Evolutionary conservation across 345 rosid species (phyloP).

Genomic region (Microthlaspi erraticum): DNA sequence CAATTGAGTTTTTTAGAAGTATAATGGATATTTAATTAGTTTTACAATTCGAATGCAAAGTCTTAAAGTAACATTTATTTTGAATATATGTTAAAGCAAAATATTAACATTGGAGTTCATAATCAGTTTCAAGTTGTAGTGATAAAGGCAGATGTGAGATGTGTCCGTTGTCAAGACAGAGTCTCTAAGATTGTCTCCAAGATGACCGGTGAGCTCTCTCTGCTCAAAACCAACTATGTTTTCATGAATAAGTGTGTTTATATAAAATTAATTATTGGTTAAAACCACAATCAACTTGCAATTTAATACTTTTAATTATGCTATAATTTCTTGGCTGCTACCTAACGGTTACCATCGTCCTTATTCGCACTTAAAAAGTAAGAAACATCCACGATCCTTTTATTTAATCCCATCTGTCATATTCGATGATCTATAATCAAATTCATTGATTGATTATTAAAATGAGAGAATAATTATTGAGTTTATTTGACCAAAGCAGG

Average conservation of each 20-base stretch:
- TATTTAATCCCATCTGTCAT: conserved; percentile 14
- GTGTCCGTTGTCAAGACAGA: conserved; percentile 43
- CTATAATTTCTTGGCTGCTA: conserved; percentile 35
- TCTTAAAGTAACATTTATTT: background rate
- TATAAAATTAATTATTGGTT: background rate
- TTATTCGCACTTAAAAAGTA: conserved; percentile 26
- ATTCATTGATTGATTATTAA: background rate
- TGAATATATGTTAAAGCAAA: background rate
- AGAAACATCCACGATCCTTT: conserved; percentile 19
- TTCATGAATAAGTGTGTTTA: background rate
- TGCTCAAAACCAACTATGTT: background rate
- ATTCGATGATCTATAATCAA: background rate
- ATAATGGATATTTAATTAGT: background rate
- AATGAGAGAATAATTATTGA: background rate
- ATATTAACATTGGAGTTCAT: conserved; percentile 29
- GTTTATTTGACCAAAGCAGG: conserved; percentile 37
- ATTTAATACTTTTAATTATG: background rate
- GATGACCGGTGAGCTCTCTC: conserved; percentile 44
- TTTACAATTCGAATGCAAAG: background rate
- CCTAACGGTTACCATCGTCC: conserved; percentile 31
- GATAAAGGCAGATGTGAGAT: conserved; percentile 44
- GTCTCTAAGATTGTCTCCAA: conserved; percentile 42
- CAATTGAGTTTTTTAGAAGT: background rate
- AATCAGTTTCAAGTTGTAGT: conserved; percentile 44
- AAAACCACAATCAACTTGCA: conserved; percentile 22